Conservation (phyloP, 83 land plant species). For the Isoetes engelmannii region DNA sequence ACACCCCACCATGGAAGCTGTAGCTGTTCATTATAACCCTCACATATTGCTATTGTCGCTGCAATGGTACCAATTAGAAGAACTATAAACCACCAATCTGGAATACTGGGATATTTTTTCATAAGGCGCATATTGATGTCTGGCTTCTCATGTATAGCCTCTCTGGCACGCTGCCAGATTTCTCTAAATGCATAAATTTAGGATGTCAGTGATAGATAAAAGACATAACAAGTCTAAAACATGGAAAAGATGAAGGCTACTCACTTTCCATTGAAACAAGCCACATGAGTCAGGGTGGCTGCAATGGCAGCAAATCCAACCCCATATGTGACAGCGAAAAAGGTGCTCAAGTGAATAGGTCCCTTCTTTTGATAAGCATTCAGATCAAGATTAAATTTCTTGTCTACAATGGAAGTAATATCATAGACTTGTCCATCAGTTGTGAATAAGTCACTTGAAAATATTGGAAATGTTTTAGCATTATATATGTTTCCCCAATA, state of each 20-base stretch:
- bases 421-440: not conserved
- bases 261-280: conserved; percentile 19
- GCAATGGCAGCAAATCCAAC: conserved; percentile 24
- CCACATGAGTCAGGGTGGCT: conserved; percentile 31
- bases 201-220: not conserved
- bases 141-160: conserved; percentile 3
- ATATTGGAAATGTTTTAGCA: conserved; percentile 3
- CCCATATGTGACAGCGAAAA: conserved; percentile 1
- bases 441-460: not conserved
- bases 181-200: no score
- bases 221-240: no score
- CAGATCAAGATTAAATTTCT: not conserved
- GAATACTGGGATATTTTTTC: conserved; percentile 13
- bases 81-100: conserved; percentile 6
- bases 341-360: not conserved
- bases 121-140: conserved; percentile 13
- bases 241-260: not conserved
- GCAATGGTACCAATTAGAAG: not conserved
- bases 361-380: not conserved
- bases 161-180: conserved; percentile 12
- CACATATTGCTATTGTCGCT: not conserved
- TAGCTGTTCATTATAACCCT: conserved; percentile 8
- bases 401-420: not conserved
- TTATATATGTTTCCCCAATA: conserved; percentile 13
- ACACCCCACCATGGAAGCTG: conserved; percentile 22